These are phyloP conservation scores for Miamiensis avidus DNA, from an alignment of 169 alveolate genomes.

Conservation along the genomic window DNA sequence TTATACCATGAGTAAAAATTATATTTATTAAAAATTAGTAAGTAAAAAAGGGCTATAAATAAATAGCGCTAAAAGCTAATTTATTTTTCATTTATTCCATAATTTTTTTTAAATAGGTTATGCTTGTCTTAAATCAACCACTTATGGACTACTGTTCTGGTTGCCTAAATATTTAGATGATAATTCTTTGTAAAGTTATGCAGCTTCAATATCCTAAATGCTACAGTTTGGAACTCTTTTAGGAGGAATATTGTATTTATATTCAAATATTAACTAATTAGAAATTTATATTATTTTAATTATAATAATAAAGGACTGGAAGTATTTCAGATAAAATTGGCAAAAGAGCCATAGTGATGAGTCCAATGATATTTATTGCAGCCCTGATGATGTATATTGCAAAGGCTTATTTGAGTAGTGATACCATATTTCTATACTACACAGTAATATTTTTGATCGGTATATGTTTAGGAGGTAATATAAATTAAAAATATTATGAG, in stretches of 20 bases:
- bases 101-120: conserved; percentile 49
- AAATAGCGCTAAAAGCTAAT: no score
- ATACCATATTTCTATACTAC: conserved; percentile 19
- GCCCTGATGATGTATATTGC: conserved; percentile 20
- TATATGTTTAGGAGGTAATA: conserved; percentile 37
- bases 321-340: conserved; percentile 30
- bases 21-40: no score
- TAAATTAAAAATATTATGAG: no score
- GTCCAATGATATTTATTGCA: conserved; percentile 22
- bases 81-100: no score
- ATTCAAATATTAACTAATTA: no score
- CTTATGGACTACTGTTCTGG: conserved; percentile 56
- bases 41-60: no score
- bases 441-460: conserved; percentile 24
- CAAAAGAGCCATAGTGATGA: conserved; percentile 22
- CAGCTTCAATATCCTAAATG: conserved; percentile 30
- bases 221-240: conserved; percentile 36
- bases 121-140: conserved; percentile 46
- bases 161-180: conserved; percentile 44
- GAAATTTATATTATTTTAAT: no score
- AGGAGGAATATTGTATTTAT: conserved; percentile 43
- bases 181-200: conserved; percentile 16
- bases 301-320: no score
- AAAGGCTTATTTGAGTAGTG: background rate
- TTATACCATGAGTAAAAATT: no score